Evolutionary conservation across 129 eudicot genomes (phyloP).

Genomic region (Lactuca saligna): DNA sequence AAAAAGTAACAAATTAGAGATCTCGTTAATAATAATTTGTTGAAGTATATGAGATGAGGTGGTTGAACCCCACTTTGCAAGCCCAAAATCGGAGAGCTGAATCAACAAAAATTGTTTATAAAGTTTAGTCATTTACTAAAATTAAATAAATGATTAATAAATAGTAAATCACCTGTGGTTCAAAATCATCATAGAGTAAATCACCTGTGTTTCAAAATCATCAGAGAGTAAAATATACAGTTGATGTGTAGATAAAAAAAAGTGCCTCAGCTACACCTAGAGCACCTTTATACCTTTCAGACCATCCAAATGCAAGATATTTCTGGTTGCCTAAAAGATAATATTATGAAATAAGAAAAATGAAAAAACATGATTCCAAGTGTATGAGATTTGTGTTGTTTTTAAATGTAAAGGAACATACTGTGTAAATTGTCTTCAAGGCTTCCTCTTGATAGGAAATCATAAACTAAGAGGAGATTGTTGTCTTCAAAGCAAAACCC

Average conservation of each 20-base stretch:
- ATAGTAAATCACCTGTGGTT: too few relatives aligned
- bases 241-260: constrained; percentile 48
- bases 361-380: not conserved
- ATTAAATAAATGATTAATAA: not conserved
- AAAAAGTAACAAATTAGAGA: too few relatives aligned
- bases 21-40: too few relatives aligned
- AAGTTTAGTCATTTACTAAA: not conserved
- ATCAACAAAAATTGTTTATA: constrained; percentile 1
- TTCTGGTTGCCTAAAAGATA: constrained; percentile 35
- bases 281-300: constrained; percentile 65
- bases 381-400: constrained; percentile 2
- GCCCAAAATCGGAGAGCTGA: constrained; percentile 88
- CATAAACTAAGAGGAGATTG: too few relatives aligned
- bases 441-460: too few relatives aligned
- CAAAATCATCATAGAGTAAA: too few relatives aligned
- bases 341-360: not conserved
- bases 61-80: constrained; percentile 71
- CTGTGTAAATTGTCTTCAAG: constrained; percentile 77
- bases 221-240: constrained; percentile 76
- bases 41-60: too few relatives aligned
- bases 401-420: constrained; percentile 18
- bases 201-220: constrained; percentile 90
- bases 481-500: constrained; percentile 88
- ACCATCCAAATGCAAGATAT: constrained; percentile 53
- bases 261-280: constrained; percentile 66